Percentiles rank a stretch among this genome's conserved stretches.
Conservation (phyloP, 345 rosid species). For the Populus deltoides region DNA sequence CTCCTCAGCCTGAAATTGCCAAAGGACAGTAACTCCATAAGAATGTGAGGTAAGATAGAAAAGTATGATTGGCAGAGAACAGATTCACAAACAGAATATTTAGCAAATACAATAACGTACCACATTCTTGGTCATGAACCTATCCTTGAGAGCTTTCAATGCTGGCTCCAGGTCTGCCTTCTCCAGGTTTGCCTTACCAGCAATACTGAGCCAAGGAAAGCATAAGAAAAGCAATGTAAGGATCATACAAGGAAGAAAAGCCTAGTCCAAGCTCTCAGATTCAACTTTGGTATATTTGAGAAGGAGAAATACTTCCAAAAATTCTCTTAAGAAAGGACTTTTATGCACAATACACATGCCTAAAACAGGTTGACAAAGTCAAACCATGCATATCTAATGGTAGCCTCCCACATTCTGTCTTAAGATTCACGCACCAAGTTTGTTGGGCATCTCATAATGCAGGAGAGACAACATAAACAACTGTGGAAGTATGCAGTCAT, state of each 20-base stretch:
- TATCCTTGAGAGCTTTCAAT: constrained; percentile 89
- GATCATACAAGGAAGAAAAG: not conserved
- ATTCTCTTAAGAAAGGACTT: not conserved
- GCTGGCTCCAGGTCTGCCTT: constrained; percentile 91
- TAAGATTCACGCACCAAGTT: not conserved
- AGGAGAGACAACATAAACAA: not conserved
- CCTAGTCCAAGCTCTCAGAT: not conserved
- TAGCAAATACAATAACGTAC: constrained; percentile 39
- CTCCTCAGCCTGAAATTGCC: constrained; percentile 79
- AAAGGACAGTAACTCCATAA: constrained; percentile 5
- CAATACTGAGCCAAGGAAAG: constrained; percentile 59
- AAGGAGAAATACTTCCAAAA: not conserved
- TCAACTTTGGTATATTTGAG: not conserved
- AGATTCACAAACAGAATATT: not conserved
- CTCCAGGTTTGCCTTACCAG: constrained; percentile 96
- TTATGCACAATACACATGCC: not conserved
- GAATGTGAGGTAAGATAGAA: not conserved
- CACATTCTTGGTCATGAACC: constrained; percentile 99
- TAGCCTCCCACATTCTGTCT: not conserved
- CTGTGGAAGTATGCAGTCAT: not conserved
- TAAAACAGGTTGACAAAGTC: not conserved
- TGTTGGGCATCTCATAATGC: not conserved
- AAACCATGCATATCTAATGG: not conserved
- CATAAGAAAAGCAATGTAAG: not conserved
- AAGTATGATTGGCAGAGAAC: constrained; percentile 3